These are phyloP conservation scores for Massariosphaeria phaeospora DNA, from an alignment of 495 filamentous ascomycete species.

Conservation along the genomic window DNA sequence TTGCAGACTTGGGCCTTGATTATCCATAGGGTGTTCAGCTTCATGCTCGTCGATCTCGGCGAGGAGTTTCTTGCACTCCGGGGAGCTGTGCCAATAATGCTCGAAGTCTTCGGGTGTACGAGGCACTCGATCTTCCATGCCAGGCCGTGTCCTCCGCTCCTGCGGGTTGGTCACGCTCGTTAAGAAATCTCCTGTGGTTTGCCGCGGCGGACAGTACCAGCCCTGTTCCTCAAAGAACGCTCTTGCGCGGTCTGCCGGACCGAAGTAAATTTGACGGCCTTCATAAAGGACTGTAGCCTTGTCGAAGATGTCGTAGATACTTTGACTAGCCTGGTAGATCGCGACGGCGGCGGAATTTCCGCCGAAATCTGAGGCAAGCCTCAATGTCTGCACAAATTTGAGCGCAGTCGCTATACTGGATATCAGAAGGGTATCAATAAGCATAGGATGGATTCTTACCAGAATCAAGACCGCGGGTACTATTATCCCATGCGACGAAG, in stretches of 20 bases:
- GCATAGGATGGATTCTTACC: constrained; percentile 32
- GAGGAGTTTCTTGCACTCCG: constrained; percentile 59
- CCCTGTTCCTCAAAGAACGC: constrained; percentile 49
- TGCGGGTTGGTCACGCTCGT: constrained; percentile 63
- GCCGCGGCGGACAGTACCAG: constrained; percentile 52
- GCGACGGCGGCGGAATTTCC: constrained; percentile 56
- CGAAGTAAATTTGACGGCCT: constrained; percentile 41
- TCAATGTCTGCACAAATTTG: constrained; percentile 37
- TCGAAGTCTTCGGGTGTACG: constrained; percentile 67
- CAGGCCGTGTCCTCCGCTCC: constrained; percentile 54
- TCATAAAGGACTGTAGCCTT: constrained; percentile 39
- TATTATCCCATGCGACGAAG: constrained; percentile 41
- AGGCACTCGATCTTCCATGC: constrained; percentile 59
- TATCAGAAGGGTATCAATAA: constrained; percentile 24
- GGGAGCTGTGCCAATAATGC: constrained; percentile 65
- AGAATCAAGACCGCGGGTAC: constrained; percentile 39
- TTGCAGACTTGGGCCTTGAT: constrained; percentile 31
- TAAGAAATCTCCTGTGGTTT: constrained; percentile 67
- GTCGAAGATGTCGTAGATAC: constrained; percentile 39
- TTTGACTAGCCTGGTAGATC: constrained; percentile 78
- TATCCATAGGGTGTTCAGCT: constrained; percentile 8
- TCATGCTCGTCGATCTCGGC: constrained; percentile 68
- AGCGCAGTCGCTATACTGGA: constrained; percentile 44
- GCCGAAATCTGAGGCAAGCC: constrained; percentile 31
- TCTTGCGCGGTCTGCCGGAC: constrained; percentile 22